Base-by-base conservation (phyloP, 2,329 filamentous ascomycete species). In the Fusarium staphyleae region DNA sequence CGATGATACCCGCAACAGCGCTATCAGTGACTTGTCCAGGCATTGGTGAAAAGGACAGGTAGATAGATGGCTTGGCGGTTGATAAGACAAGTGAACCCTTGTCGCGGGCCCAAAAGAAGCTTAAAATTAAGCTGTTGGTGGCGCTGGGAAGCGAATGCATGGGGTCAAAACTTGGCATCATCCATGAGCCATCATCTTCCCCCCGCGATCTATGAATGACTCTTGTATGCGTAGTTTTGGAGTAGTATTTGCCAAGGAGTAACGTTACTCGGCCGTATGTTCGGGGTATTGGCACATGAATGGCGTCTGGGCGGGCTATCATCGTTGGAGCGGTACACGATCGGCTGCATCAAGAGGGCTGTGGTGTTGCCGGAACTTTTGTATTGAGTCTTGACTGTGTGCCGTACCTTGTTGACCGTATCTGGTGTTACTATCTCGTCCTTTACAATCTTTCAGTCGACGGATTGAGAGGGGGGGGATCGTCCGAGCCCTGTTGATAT, bases 91-190 rank as follows among this genome's bases (percentile, higher is more conserved):
- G 7, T 3, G 22, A 24, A 6, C 22, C 7, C 22, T 7, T 24
- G 5, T 5, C 5, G 22, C 7, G 9, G 5, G 22, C 7, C 9
- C 9, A 43, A 45, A 60, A 62, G 51, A 62, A 62, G 59, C 59
- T 62, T 62, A 62, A 63, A 62, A 13, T 63, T 63, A 62, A 62
- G 55, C 29, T 26, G 22, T 13, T 33, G 64, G 64, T 66, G 53
- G 18, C 49, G 48, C 48, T 48, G 34, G 24, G 39, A 29, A 9
- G 40, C 40, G 29, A 11, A 14, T 34, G 48, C 19, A 35, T 32
- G 37, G 45, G 49, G 15, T 34, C n/a, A n/a, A n/a, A n/a, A n/a
- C n/a, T 53, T 53, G 50, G 46, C 47, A 28, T 22, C 33, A n/a
- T n/a, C n/a, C n/a, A 8, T 45, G 26, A 36, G 41, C 18, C 41